Conservation (phyloP, 2,329 filamentous ascomycete genomes). For the Corynespora cassiicola region DNA sequence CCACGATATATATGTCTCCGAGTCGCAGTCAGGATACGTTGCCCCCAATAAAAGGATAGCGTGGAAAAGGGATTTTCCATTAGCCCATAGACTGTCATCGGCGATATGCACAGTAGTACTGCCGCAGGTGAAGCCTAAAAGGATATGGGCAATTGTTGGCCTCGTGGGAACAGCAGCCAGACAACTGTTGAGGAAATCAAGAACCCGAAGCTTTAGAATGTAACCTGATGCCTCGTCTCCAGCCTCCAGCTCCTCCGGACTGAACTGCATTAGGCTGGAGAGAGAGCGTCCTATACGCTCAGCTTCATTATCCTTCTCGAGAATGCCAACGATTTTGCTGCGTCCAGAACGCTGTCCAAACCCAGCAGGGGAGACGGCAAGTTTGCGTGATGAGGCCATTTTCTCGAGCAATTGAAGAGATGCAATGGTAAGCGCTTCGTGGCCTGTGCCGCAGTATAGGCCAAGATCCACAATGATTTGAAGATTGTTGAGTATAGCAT, state of each 20-base stretch:
- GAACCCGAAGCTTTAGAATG: conserved; percentile 80
- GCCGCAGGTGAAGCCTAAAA: conserved; percentile 85
- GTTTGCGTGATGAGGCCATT: conserved; percentile 81
- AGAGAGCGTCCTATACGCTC: conserved; percentile 80
- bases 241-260: conserved; percentile 74
- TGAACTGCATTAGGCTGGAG: conserved; percentile 68
- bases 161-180: conserved; percentile 75
- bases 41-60: conserved; percentile 75
- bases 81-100: conserved; percentile 72
- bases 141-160: conserved; percentile 87
- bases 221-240: conserved; percentile 75
- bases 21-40: conserved; percentile 70
- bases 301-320: conserved; percentile 81
- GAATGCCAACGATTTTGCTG: conserved; percentile 86
- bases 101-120: conserved; percentile 73
- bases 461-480: conserved; percentile 81
- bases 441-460: conserved; percentile 83
- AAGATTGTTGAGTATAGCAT: conserved; percentile 83
- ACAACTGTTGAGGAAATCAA: conserved; percentile 85
- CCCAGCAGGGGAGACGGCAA: conserved; percentile 73
- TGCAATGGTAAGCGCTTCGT: conserved; percentile 78
- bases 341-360: conserved; percentile 69
- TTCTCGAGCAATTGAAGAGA: conserved; percentile 85
- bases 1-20: conserved; percentile 47
- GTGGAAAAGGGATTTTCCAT: conserved; percentile 81